These are phyloP conservation scores for Trichoderma polysporum DNA, from an alignment of 2,329 filamentous ascomycete species.

Conservation along the genomic window DNA sequence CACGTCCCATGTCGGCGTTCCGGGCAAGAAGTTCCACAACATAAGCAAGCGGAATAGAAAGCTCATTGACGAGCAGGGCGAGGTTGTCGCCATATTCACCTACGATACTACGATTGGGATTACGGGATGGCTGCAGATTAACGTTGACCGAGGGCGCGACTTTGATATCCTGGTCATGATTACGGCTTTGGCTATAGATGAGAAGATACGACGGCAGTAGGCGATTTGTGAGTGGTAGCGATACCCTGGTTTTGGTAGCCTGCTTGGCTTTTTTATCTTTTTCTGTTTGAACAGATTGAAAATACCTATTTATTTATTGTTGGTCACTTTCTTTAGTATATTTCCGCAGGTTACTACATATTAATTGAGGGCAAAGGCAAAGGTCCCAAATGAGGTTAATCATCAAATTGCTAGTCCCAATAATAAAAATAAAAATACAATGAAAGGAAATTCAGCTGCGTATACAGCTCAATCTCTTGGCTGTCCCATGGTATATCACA, in stretches of 20 bases:
- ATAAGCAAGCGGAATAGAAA: conserved; percentile 20
- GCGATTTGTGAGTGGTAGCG: background rate
- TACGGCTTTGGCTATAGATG: conserved; percentile 23
- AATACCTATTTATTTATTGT: background rate
- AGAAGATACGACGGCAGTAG: conserved; percentile 21
- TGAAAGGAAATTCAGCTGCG: no score
- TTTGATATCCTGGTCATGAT: conserved; percentile 25
- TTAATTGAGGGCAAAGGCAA: no score
- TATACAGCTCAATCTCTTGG: no score
- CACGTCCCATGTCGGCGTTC: conserved; percentile 17
- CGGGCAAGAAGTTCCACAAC: conserved; percentile 7
- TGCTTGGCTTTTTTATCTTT: background rate
- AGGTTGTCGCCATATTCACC: conserved; percentile 23
- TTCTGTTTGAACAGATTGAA: background rate
- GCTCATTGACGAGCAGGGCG: conserved; percentile 20
- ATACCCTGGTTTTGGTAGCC: background rate
- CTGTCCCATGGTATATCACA: background rate
- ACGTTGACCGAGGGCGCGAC: conserved; percentile 19
- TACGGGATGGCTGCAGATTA: conserved; percentile 24
- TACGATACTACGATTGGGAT: conserved; percentile 7
- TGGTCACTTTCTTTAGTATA: no score
- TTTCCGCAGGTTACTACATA: no score
- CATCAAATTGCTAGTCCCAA: no score
- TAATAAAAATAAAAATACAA: no score
- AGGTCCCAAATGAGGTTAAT: no score